Conservation (phyloP, 306 rosid genomes). For the Casuarina glauca region DNA sequence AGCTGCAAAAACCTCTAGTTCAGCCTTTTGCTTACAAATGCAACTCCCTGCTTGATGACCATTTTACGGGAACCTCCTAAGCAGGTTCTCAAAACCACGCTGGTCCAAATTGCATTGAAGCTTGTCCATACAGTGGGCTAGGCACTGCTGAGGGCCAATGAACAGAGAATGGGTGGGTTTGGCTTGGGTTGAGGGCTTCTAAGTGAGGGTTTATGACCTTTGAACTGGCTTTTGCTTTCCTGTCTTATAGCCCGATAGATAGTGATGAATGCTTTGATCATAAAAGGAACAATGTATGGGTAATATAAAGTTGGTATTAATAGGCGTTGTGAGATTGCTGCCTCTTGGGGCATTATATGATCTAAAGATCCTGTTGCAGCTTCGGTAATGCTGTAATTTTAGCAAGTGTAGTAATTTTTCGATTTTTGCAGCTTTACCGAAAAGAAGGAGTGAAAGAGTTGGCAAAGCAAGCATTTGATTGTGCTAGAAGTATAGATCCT, state of each 20-base stretch:
- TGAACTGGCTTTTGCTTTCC: neutral
- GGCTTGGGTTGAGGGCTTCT: constrained; percentile 2
- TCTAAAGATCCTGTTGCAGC: constrained; percentile 2
- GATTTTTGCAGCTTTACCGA: constrained; percentile 60
- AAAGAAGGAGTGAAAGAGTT: constrained; percentile 61
- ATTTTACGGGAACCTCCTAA: neutral
- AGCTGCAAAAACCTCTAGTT: neutral
- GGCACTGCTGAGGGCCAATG: neutral
- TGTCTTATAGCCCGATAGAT: neutral
- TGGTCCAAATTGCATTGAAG: neutral
- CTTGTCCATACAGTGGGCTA: neutral
- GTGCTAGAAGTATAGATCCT: constrained; percentile 92
- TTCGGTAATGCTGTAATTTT: constrained; percentile 5
- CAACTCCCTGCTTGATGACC: neutral
- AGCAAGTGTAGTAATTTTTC: constrained; percentile 4
- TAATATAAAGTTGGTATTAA: neutral
- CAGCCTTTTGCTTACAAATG: neutral
- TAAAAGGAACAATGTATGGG: neutral
- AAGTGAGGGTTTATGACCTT: neutral
- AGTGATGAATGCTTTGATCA: neutral
- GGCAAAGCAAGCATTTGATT: constrained; percentile 82
- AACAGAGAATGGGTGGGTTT: neutral
- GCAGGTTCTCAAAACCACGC: neutral
- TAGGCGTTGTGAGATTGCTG: neutral
- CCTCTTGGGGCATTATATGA: constrained; percentile 8